Conservation (phyloP, 208 protist genomes). For the Leishmania aethiopica region DNA sequence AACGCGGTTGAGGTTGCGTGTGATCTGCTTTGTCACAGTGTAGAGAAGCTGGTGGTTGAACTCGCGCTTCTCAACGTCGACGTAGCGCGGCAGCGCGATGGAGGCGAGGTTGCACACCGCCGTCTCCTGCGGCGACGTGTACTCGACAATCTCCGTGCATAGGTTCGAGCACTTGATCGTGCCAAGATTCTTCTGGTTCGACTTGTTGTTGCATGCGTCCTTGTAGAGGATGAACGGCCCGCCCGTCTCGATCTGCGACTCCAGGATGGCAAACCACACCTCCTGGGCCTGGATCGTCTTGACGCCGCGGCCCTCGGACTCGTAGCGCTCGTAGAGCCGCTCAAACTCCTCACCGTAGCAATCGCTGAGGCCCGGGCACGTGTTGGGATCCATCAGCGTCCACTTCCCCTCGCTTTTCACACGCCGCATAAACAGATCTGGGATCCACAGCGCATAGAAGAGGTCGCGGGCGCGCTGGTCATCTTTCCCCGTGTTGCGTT, state of each 20-base stretch:
- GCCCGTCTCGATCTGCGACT: slow-evolving; percentile 99
- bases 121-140: slow-evolving; percentile 96
- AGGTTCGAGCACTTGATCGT: slow-evolving; percentile 99
- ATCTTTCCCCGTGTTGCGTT: slow-evolving; percentile 98
- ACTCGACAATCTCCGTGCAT: slow-evolving; percentile 99
- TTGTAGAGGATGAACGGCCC: slow-evolving; percentile 99
- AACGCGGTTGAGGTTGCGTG: slow-evolving; percentile 98
- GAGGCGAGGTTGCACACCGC: slow-evolving; percentile 99
- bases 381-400: slow-evolving; percentile 98
- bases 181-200: slow-evolving; percentile 99
- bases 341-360: slow-evolving; percentile 97
- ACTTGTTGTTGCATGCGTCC: slow-evolving; percentile 99
- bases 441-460: slow-evolving; percentile 99
- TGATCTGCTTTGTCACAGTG: slow-evolving; percentile 93
- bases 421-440: slow-evolving; percentile 99
- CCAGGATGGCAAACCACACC: slow-evolving; percentile 99
- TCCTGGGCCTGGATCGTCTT: slow-evolving; percentile 95
- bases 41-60: slow-evolving; percentile 94
- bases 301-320: slow-evolving; percentile 87
- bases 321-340: slow-evolving; percentile 94
- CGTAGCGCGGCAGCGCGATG: slow-evolving; percentile 97
- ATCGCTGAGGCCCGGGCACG: slow-evolving; percentile 96
- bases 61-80: slow-evolving; percentile 65
- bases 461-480: slow-evolving; percentile 98
- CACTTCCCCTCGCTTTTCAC: slow-evolving; percentile 95